phyloP scores from a whole-genome alignment of 768 basidiomycete genomes.

The Amanita rimosa region DNA sequence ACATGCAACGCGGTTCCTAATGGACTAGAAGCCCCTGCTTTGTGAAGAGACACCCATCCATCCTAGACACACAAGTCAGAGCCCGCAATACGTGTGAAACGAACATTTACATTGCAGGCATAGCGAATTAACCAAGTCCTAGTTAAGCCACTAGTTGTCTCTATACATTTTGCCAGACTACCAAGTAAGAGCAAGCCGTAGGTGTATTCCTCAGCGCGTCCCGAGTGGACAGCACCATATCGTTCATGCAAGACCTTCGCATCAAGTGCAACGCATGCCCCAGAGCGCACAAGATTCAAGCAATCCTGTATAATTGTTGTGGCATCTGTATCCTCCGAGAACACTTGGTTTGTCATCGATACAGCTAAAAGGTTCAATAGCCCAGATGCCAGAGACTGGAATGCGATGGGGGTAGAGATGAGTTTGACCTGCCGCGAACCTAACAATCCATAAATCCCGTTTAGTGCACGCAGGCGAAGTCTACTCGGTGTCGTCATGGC shows the following conservation, averaged over 20 bases:
- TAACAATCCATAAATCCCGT: slow-evolving; percentile 35
- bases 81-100: background rate
- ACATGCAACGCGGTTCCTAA: slow-evolving; percentile 34
- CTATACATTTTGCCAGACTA: slow-evolving; percentile 39
- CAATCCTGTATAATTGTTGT: slow-evolving; percentile 26
- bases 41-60: slow-evolving; percentile 39
- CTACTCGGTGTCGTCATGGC: slow-evolving; percentile 29
- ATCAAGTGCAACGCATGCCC: slow-evolving; percentile 39
- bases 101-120: slow-evolving; percentile 32
- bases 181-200: slow-evolving; percentile 30
- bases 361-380: slow-evolving; percentile 38
- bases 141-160: slow-evolving; percentile 30
- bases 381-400: slow-evolving; percentile 41
- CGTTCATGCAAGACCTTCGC: slow-evolving; percentile 34
- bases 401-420: slow-evolving; percentile 29
- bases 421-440: slow-evolving; percentile 16
- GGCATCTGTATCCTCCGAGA: slow-evolving; percentile 18
- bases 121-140: slow-evolving; percentile 41
- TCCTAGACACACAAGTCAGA: slow-evolving; percentile 11
- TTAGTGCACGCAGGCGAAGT: slow-evolving; percentile 39
- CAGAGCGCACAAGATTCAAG: slow-evolving; percentile 31
- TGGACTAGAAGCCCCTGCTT: slow-evolving; percentile 25
- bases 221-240: slow-evolving; percentile 25
- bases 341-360: slow-evolving; percentile 11
- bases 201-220: slow-evolving; percentile 23